Conservation (phyloP, 257 asterid genomes). For the Cynanchum wilfordii region DNA sequence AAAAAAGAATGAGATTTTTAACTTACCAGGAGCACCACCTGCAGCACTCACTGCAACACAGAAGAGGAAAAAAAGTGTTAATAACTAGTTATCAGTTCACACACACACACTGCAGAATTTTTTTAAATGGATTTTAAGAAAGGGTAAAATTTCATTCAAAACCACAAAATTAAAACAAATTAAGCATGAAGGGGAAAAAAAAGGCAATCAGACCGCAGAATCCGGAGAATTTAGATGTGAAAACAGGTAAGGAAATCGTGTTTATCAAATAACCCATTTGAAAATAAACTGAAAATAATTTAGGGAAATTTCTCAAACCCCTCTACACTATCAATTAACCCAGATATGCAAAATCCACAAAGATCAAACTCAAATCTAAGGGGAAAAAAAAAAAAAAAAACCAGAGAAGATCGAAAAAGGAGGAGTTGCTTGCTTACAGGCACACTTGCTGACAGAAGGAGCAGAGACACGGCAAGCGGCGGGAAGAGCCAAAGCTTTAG, state of each 20-base stretch:
- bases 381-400: too few relatives aligned
- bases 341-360: neutral
- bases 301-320: neutral
- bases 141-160: neutral
- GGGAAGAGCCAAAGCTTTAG: conserved; percentile 73
- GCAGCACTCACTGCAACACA: neutral
- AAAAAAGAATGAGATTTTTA: neutral
- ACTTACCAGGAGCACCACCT: conserved; percentile 16
- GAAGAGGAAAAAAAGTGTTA: neutral
- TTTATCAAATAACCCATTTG: neutral
- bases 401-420: neutral
- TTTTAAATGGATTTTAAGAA: neutral
- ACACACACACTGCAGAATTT: neutral
- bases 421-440: conserved; percentile 35
- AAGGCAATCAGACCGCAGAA: neutral
- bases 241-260: neutral
- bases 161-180: neutral
- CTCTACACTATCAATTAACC: neutral
- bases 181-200: neutral
- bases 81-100: neutral
- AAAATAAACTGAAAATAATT: neutral
- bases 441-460: conserved; percentile 66
- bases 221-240: neutral
- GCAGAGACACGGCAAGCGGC: conserved; percentile 81
- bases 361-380: neutral